A percentile compares a stretch with the other conserved stretches of the same genome.
Evolutionary conservation across 2,329 filamentous ascomycete species (phyloP).

Genomic region (Furcasterigmium furcatum): DNA sequence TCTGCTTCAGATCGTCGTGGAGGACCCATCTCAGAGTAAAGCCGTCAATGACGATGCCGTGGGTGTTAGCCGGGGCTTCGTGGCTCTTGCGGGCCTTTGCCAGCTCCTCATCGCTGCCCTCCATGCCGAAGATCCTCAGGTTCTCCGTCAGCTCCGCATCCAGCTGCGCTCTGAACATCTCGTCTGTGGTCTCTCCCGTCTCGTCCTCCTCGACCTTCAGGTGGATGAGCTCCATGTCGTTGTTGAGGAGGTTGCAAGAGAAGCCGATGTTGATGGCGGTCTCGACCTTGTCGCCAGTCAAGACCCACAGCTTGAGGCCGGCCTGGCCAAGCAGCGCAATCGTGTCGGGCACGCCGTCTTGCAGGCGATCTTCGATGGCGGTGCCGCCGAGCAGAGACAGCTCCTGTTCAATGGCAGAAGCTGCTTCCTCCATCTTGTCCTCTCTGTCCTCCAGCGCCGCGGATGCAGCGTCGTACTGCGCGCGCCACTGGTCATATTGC

Average conservation of each 20-base stretch:
- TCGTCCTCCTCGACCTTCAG: conserved; percentile 81
- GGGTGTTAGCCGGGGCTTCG: conserved; percentile 79
- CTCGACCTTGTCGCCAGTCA: conserved; percentile 98
- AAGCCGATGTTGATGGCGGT: conserved; percentile 99
- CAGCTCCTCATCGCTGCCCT: conserved; percentile 82
- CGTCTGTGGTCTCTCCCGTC: conserved; percentile 40
- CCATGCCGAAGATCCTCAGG: conserved; percentile 71
- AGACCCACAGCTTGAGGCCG: conserved; percentile 97
- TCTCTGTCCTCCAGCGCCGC: conserved; percentile 82
- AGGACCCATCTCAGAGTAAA: conserved; percentile 89
- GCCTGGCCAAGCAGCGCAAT: conserved; percentile 88
- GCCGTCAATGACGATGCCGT: conserved; percentile 92
- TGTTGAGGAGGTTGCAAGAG: conserved; percentile 95
- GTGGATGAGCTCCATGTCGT: conserved; percentile 95
- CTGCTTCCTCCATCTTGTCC: conserved; percentile 85
- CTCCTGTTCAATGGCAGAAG: conserved; percentile 88
- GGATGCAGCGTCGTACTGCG: conserved; percentile 82
- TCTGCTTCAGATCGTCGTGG: conserved; percentile 78
- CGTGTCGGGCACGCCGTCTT: conserved; percentile 95
- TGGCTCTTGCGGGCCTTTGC: conserved; percentile 76
- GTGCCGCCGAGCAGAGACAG: conserved; percentile 87
- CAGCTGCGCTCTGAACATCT: conserved; percentile 52
- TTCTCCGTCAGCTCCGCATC: conserved; percentile 73
- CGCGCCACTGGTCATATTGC: conserved; percentile 82
- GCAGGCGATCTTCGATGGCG: conserved; percentile 93